phyloP scores from a whole-genome alignment of 129 eudicot species.

The Erigeron canadensis region DNA sequence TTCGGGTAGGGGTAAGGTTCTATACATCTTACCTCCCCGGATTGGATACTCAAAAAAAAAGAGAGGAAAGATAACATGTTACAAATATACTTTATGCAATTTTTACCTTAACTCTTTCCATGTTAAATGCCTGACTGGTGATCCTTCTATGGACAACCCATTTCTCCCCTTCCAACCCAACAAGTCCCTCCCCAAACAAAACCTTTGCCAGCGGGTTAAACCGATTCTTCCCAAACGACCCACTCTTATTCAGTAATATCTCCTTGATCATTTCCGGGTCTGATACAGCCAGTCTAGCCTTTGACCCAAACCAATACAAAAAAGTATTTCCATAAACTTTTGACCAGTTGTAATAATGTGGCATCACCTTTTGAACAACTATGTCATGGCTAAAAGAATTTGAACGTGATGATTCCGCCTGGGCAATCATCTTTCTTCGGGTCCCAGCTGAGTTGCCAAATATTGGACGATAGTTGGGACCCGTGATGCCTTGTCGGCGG shows the following conservation, averaged over 20 bases:
- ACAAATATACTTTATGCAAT: not conserved
- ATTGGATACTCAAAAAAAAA: too few relatives aligned
- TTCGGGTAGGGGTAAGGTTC: too few relatives aligned
- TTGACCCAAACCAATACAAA: constrained; percentile 83
- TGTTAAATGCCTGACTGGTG: constrained; percentile 65
- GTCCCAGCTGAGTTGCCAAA: constrained; percentile 70
- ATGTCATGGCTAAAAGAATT: constrained; percentile 45
- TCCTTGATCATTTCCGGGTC: constrained; percentile 78
- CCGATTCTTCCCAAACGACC: constrained; percentile 43
- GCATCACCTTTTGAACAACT: constrained; percentile 59
- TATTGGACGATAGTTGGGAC: constrained; percentile 74
- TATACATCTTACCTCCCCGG: too few relatives aligned
- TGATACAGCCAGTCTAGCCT: constrained; percentile 55
- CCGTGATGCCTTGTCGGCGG: constrained; percentile 54
- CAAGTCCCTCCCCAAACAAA: constrained; percentile 84
- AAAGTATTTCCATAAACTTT: constrained; percentile 59
- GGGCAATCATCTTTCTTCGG: constrained; percentile 58
- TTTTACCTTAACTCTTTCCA: constrained; percentile 77
- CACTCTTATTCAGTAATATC: constrained; percentile 47
- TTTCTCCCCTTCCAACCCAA: constrained; percentile 56
- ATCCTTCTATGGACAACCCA: constrained; percentile 89
- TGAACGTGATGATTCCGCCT: constrained; percentile 53
- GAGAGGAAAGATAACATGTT: too few relatives aligned
- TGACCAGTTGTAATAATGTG: constrained; percentile 78
- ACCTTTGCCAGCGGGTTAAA: constrained; percentile 44